phyloP scores from a whole-genome alignment of 371 early-diverging fungal species.

The Furculomyces boomerangus region DNA sequence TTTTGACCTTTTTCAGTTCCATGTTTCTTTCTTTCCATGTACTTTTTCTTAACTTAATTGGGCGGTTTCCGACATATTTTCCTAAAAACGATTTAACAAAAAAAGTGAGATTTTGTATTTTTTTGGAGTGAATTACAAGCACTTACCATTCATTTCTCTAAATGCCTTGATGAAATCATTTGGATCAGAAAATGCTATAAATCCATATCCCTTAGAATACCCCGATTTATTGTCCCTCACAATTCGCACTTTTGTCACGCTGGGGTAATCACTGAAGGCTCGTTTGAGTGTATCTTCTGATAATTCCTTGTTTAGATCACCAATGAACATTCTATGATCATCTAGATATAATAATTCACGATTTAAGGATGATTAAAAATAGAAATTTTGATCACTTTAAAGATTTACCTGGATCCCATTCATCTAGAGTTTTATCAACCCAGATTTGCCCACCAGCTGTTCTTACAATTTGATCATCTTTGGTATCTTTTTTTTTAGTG shows the following conservation, averaged over 20 bases:
- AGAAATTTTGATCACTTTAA: slow-evolving; percentile 48
- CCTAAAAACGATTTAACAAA: slow-evolving; percentile 62
- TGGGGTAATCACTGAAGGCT: slow-evolving; percentile 48
- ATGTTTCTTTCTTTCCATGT: slow-evolving; percentile 85
- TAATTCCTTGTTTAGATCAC: slow-evolving; percentile 60
- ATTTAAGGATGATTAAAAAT: slow-evolving; percentile 34
- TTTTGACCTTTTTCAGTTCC: slow-evolving; percentile 33
- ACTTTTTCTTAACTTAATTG: slow-evolving; percentile 84
- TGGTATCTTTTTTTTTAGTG: neutral
- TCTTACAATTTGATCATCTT: slow-evolving; percentile 39
- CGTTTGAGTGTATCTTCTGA: slow-evolving; percentile 41
- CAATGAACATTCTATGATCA: slow-evolving; percentile 70
- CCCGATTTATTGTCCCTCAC: slow-evolving; percentile 55
- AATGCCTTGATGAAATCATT: slow-evolving; percentile 62
- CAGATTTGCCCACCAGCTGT: slow-evolving; percentile 86
- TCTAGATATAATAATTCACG: slow-evolving; percentile 24
- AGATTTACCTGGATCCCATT: slow-evolving; percentile 73
- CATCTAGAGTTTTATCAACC: slow-evolving; percentile 77
- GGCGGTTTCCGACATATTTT: slow-evolving; percentile 89
- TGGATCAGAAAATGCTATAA: slow-evolving; percentile 55
- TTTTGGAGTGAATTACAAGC: slow-evolving; percentile 28
- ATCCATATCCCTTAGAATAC: slow-evolving; percentile 64
- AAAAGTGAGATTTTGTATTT: slow-evolving; percentile 38
- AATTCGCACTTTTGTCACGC: slow-evolving; percentile 55
- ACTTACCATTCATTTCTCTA: slow-evolving; percentile 58